A percentile compares a stretch with the other conserved stretches of the same genome.
Evolutionary conservation across 768 basidiomycete genomes (phyloP).

Genomic region (Lactarius sp.): DNA sequence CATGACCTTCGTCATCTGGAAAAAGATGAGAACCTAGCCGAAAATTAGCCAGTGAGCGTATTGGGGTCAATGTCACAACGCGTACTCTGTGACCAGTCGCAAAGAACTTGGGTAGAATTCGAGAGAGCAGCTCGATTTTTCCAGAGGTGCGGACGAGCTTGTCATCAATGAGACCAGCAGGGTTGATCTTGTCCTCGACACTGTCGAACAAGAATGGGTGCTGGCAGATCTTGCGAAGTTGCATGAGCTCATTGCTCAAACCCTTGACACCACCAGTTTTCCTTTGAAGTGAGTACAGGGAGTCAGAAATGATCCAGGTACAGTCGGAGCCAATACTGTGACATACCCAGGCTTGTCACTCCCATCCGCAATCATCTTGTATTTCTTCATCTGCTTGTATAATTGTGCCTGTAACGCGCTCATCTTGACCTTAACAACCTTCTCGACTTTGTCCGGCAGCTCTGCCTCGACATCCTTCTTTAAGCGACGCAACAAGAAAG

Average conservation of each 20-base stretch:
- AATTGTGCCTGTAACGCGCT: slow-evolving; percentile 86
- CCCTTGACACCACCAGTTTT: slow-evolving; percentile 80
- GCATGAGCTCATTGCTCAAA: slow-evolving; percentile 93
- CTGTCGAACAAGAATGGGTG: slow-evolving; percentile 96
- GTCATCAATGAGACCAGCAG: slow-evolving; percentile 74
- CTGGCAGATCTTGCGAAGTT: slow-evolving; percentile 96
- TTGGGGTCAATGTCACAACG: slow-evolving; percentile 7
- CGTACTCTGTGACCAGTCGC: slow-evolving; percentile 81
- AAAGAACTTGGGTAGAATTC: slow-evolving; percentile 94
- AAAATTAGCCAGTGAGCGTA: not conserved
- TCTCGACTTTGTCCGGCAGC: slow-evolving; percentile 95
- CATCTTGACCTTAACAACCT: slow-evolving; percentile 96
- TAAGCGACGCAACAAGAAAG: slow-evolving; percentile 86
- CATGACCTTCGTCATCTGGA: slow-evolving; percentile 99
- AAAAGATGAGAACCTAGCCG: slow-evolving; percentile 89
- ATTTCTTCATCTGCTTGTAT: slow-evolving; percentile 97
- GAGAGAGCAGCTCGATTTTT: slow-evolving; percentile 88
- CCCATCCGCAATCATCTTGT: slow-evolving; percentile 92
- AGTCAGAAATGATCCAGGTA: not conserved
- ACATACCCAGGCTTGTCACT: slow-evolving; percentile 70
- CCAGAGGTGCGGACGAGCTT: slow-evolving; percentile 83
- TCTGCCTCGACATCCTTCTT: slow-evolving; percentile 98
- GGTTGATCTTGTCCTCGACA: slow-evolving; percentile 92
- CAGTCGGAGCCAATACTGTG: not conserved
- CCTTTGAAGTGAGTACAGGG: slow-evolving; percentile 33